Conservation (phyloP, 768 basidiomycete species). For the Collybiopsis confluens region DNA sequence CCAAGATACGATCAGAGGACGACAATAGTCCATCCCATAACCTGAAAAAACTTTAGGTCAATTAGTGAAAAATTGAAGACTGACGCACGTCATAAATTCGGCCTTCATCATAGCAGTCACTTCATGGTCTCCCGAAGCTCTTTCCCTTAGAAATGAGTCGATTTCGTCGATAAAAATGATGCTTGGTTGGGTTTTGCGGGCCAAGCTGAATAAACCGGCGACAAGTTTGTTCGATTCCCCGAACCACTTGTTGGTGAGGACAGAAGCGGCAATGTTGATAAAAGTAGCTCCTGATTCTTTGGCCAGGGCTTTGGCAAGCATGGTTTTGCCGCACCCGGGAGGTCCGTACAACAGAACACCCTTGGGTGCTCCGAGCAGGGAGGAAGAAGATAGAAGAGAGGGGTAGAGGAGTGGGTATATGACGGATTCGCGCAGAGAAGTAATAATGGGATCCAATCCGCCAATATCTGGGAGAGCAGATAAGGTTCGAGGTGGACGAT, state of each 20-base stretch:
- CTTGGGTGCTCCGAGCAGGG: constrained; percentile 87
- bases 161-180: constrained; percentile 99
- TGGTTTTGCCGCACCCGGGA: constrained; percentile 98
- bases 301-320: constrained; percentile 98
- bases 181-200: constrained; percentile 86
- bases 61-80: neutral
- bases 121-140: constrained; percentile 88
- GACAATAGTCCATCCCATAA: constrained; percentile 95
- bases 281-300: constrained; percentile 98
- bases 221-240: constrained; percentile 95
- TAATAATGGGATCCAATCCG: constrained; percentile 87
- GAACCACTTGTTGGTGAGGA: constrained; percentile 79
- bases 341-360: constrained; percentile 95
- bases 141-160: constrained; percentile 88
- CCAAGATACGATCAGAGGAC: constrained; percentile 74
- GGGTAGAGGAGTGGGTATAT: constrained; percentile 94
- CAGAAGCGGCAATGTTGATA: constrained; percentile 79
- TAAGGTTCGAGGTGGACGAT: constrained; percentile 13
- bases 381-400: constrained; percentile 76
- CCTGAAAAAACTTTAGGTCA: constrained; percentile 31
- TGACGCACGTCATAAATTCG: constrained; percentile 82
- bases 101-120: constrained; percentile 99
- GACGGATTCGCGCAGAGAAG: constrained; percentile 88
- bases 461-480: constrained; percentile 67
- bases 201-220: constrained; percentile 89